Conservation (phyloP, 1,284 basidiomycete genomes). For the Coniferiporia sulphurascens region DNA sequence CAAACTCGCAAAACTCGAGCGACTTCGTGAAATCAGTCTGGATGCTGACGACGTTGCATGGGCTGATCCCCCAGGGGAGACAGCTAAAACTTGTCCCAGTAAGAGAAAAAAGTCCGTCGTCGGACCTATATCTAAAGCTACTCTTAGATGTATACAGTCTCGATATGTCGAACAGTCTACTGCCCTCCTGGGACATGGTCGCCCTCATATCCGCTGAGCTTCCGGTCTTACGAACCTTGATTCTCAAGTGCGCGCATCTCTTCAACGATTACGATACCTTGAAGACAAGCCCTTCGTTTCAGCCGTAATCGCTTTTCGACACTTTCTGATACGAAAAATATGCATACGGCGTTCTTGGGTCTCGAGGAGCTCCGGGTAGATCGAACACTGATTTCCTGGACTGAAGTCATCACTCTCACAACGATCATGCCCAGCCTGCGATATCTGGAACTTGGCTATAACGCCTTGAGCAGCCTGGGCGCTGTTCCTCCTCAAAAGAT, state of each 20-base stretch:
- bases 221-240: slow-evolving; percentile 57
- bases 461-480: slow-evolving; percentile 46
- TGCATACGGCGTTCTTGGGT: slow-evolving; percentile 44
- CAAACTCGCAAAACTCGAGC: slow-evolving; percentile 63
- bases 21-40: slow-evolving; percentile 74
- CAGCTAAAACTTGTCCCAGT: slow-evolving; percentile 66
- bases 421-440: slow-evolving; percentile 56
- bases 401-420: slow-evolving; percentile 52
- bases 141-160: slow-evolving; percentile 68
- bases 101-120: slow-evolving; percentile 27
- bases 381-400: slow-evolving; percentile 66
- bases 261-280: slow-evolving; percentile 15
- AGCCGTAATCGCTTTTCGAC: slow-evolving; percentile 59
- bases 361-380: slow-evolving; percentile 76
- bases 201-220: slow-evolving; percentile 64
- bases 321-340: slow-evolving; percentile 25
- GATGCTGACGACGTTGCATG: slow-evolving; percentile 62
- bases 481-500: slow-evolving; percentile 18
- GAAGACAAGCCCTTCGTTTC: slow-evolving; percentile 23
- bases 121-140: slow-evolving; percentile 18
- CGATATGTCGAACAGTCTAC: slow-evolving; percentile 77
- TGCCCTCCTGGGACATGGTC: slow-evolving; percentile 70
- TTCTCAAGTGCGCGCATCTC: slow-evolving; percentile 63
- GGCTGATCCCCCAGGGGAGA: slow-evolving; percentile 49
- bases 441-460: slow-evolving; percentile 75